phyloP scores from a whole-genome alignment of 2,329 filamentous ascomycete genomes.

The Phyllosticta citriasiana region DNA sequence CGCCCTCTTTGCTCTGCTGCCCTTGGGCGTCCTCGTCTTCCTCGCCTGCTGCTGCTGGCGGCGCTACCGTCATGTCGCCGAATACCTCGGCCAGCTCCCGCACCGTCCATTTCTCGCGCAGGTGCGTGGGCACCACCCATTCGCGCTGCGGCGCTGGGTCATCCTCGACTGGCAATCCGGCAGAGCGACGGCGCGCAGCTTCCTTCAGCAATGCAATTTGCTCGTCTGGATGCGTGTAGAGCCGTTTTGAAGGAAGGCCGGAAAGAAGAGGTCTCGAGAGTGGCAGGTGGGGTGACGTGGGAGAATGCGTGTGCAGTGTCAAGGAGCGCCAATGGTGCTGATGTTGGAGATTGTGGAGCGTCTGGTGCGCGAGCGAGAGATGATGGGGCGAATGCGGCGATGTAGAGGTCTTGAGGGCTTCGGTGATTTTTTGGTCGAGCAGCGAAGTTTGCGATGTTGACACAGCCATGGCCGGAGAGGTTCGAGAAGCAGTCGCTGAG shows the following conservation, averaged over 20 bases:
- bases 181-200: slow-evolving; percentile 38
- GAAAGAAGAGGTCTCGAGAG: slow-evolving; percentile 56
- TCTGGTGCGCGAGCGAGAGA: slow-evolving; percentile 47
- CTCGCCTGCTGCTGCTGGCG: slow-evolving; percentile 23
- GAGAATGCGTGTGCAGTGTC: slow-evolving; percentile 41
- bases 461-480: not conserved
- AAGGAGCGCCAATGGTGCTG: slow-evolving; percentile 67
- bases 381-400: slow-evolving; percentile 15
- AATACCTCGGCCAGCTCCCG: slow-evolving; percentile 58
- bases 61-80: slow-evolving; percentile 41
- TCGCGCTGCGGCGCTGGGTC: slow-evolving; percentile 43
- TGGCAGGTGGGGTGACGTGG: slow-evolving; percentile 23
- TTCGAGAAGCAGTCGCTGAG: not conserved
- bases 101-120: slow-evolving; percentile 64
- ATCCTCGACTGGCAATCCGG: not conserved
- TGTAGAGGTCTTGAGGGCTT: slow-evolving; percentile 7
- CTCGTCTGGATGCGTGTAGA: slow-evolving; percentile 76
- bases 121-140: slow-evolving; percentile 67
- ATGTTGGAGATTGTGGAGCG: slow-evolving; percentile 61
- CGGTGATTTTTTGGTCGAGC: not conserved
- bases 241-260: slow-evolving; percentile 60
- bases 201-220: slow-evolving; percentile 62
- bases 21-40: slow-evolving; percentile 5
- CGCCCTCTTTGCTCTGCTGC: slow-evolving; percentile 21
- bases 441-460: not conserved